Percentiles rank a stretch among this genome's conserved stretches.
Evolutionary conservation across 2,329 filamentous ascomycete species (phyloP).

Genomic region (Nakataea oryzae): DNA sequence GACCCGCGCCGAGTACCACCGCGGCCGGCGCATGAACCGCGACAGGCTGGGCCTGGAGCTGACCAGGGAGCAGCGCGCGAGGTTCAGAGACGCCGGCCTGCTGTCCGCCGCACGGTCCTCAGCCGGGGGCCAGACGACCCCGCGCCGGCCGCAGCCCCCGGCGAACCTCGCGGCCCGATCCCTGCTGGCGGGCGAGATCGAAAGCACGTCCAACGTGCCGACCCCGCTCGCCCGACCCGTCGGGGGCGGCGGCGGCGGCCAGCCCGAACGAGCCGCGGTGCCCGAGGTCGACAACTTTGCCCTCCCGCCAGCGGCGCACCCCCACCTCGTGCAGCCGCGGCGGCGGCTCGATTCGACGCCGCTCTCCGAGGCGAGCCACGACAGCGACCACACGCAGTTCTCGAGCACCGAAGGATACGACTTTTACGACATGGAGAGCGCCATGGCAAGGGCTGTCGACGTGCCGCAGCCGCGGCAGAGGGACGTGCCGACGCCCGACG

Average conservation of each 20-base stretch:
- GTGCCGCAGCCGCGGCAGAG: constrained; percentile 30
- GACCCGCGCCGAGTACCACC: constrained; percentile 46
- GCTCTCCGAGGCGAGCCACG: constrained; percentile 38
- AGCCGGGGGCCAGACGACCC: constrained; percentile 24
- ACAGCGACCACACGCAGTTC: constrained; percentile 33
- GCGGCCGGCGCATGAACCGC: constrained; percentile 34
- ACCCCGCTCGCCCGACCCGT: constrained; percentile 48
- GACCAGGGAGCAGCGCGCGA: not conserved
- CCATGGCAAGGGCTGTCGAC: constrained; percentile 39
- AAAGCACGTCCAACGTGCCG: constrained; percentile 52
- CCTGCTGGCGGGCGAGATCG: constrained; percentile 43
- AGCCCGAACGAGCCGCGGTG: constrained; percentile 22
- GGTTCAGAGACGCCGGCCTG: not conserved
- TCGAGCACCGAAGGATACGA: constrained; percentile 53
- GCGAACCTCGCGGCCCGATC: constrained; percentile 27
- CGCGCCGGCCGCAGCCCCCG: constrained; percentile 21
- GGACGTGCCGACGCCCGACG: constrained; percentile 22
- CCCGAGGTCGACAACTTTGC: constrained; percentile 38
- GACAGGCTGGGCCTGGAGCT: constrained; percentile 19
- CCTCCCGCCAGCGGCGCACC: constrained; percentile 35
- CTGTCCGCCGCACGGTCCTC: constrained; percentile 1
- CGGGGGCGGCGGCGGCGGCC: constrained; percentile 23
- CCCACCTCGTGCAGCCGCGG: constrained; percentile 21
- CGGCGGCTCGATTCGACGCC: constrained; percentile 38
- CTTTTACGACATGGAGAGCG: constrained; percentile 55